phyloP scores from a whole-genome alignment of 768 basidiomycete genomes.

The Tylopilus subfusipes region DNA sequence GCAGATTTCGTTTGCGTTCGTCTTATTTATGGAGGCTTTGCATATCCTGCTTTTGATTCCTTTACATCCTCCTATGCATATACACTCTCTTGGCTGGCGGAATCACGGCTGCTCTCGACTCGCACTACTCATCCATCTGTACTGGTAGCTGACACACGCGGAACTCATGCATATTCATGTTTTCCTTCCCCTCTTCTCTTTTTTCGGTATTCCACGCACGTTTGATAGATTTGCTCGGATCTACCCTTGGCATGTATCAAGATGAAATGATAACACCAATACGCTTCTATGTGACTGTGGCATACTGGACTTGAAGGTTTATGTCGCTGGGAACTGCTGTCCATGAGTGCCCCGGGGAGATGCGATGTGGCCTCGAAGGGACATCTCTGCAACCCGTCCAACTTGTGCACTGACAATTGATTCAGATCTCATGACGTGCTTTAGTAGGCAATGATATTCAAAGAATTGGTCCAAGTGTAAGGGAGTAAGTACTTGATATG shows the following conservation, averaged over 20 bases:
- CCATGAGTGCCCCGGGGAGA: neutral
- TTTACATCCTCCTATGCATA: neutral
- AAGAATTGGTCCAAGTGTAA: neutral
- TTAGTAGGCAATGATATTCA: no score
- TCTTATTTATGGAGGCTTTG: conserved; percentile 17
- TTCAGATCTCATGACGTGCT: neutral
- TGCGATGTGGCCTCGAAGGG: conserved; percentile 5
- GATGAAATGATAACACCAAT: conserved; percentile 2
- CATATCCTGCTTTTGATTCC: conserved; percentile 10
- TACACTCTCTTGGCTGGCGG: neutral
- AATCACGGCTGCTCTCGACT: conserved; percentile 7
- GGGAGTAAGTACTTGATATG: neutral
- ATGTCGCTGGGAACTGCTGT: neutral
- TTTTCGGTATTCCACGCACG: neutral
- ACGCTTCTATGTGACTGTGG: conserved; percentile 3
- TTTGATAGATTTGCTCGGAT: conserved; percentile 20
- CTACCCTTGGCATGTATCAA: conserved; percentile 17
- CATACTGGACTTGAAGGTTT: neutral
- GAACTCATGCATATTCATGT: conserved; percentile 8
- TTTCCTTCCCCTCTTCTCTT: neutral
- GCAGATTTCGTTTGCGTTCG: conserved; percentile 6
- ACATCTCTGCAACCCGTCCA: neutral
- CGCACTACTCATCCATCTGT: conserved; percentile 21
- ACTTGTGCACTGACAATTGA: neutral
- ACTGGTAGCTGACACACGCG: conserved; percentile 16